Conservation (phyloP, 2,329 filamentous ascomycete genomes). For the Epichloe baconii region DNA sequence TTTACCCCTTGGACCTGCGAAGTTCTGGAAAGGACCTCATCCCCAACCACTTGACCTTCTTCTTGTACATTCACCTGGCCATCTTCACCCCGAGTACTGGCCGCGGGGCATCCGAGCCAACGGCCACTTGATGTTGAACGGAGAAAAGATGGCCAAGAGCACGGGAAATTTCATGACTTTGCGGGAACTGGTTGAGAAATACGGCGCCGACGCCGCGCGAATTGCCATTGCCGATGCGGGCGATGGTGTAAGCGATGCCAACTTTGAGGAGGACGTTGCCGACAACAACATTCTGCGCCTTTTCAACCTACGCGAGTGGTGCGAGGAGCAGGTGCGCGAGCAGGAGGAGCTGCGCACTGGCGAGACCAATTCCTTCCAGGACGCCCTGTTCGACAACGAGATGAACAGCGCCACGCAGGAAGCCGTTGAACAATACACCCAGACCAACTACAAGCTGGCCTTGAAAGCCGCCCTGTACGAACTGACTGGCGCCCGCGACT, state of each 20-base stretch:
- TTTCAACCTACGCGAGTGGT: slow-evolving; percentile 76
- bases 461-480: slow-evolving; percentile 82
- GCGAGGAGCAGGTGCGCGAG: slow-evolving; percentile 68
- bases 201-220: slow-evolving; percentile 83
- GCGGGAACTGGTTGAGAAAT: slow-evolving; percentile 75
- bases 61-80: slow-evolving; percentile 84
- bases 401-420: slow-evolving; percentile 74
- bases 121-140: slow-evolving; percentile 86
- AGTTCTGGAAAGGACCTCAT: slow-evolving; percentile 88
- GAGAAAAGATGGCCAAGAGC: slow-evolving; percentile 97
- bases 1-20: slow-evolving; percentile 83
- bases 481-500: slow-evolving; percentile 75
- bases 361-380: slow-evolving; percentile 64
- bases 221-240: slow-evolving; percentile 90
- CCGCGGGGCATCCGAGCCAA: slow-evolving; percentile 76
- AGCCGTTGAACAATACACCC: slow-evolving; percentile 63
- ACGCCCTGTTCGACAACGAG: slow-evolving; percentile 86
- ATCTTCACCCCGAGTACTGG: slow-evolving; percentile 84
- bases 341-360: slow-evolving; percentile 59
- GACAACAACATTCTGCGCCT: slow-evolving; percentile 84
- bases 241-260: slow-evolving; percentile 88
- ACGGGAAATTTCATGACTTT: slow-evolving; percentile 96
- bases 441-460: slow-evolving; percentile 67
- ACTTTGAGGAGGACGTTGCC: slow-evolving; percentile 91
- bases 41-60: slow-evolving; percentile 90